Evolutionary conservation across 2,329 filamentous ascomycete genomes (phyloP).

Genomic region (Paecilomyces sp.): DNA sequence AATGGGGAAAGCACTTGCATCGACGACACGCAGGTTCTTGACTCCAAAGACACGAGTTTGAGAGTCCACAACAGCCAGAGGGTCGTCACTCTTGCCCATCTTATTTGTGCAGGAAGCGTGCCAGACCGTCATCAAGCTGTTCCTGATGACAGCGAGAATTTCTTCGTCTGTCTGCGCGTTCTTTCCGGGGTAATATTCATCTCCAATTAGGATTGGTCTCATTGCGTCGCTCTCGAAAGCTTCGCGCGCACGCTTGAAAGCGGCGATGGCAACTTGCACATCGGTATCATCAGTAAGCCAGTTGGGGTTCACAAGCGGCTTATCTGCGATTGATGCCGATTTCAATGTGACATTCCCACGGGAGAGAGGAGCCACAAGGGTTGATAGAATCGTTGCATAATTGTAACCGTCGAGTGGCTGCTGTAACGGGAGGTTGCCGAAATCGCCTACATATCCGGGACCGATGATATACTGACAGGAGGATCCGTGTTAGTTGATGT

Average conservation of each 20-base stretch:
- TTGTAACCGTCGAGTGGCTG: neutral
- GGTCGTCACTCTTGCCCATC: constrained; percentile 21
- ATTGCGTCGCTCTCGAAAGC: neutral
- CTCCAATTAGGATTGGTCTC: neutral
- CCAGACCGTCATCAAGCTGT: neutral
- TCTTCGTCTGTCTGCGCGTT: neutral
- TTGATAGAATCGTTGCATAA: neutral
- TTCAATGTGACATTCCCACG: neutral
- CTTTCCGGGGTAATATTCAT: neutral
- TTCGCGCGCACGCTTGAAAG: neutral
- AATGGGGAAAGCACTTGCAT: constrained; percentile 30
- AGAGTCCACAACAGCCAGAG: constrained; percentile 25
- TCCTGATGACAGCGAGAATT: neutral
- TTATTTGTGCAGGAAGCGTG: constrained; percentile 17
- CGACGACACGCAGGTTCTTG: constrained; percentile 26
- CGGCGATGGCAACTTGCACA: neutral
- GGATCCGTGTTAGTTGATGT: no score
- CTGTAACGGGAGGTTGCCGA: no score
- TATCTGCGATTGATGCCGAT: neutral
- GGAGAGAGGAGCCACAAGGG: neutral
- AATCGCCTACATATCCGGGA: no score
- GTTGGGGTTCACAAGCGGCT: neutral
- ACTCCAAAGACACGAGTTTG: constrained; percentile 24
- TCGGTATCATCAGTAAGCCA: neutral
- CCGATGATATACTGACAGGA: no score